phyloP scores from a whole-genome alignment of 1,284 basidiomycete species.

The Chiua sp. region DNA sequence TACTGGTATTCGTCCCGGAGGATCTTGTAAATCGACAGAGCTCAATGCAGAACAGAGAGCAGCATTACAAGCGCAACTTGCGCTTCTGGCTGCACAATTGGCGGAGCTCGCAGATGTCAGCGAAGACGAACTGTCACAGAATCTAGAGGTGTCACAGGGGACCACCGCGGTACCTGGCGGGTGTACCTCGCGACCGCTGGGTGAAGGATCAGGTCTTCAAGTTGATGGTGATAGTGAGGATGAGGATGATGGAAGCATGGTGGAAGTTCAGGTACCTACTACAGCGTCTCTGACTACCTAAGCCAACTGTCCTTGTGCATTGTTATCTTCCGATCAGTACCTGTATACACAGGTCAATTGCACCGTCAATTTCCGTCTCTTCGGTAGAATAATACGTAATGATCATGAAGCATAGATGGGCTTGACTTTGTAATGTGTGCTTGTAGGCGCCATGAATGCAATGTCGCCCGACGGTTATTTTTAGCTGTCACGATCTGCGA shows the following conservation, averaged over 20 bases:
- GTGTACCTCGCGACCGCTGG: background rate
- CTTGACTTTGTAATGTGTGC: background rate
- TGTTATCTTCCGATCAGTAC: background rate
- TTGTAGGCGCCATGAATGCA: background rate
- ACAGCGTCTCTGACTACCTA: constrained; percentile 40
- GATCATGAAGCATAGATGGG: background rate
- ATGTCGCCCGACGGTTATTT: background rate
- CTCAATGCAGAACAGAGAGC: constrained; percentile 51
- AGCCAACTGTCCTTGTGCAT: constrained; percentile 42
- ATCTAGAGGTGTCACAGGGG: constrained; percentile 24
- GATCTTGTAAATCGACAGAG: constrained; percentile 16
- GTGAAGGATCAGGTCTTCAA: constrained; percentile 26
- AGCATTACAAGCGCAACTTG: constrained; percentile 66
- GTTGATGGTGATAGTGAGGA: constrained; percentile 37
- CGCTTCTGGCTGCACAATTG: constrained; percentile 65
- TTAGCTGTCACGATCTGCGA: background rate
- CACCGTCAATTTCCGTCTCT: constrained; percentile 1
- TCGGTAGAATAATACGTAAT: too few relatives aligned
- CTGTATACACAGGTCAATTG: background rate
- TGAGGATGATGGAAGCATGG: constrained; percentile 41
- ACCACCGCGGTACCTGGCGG: background rate
- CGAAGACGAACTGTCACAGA: constrained; percentile 38
- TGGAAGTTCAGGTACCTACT: constrained; percentile 35
- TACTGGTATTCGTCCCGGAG: constrained; percentile 2
- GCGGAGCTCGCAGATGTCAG: constrained; percentile 56